Percentiles rank a stretch among this genome's conserved stretches.
Evolutionary conservation across 306 rosid genomes (phyloP).

Genomic region (Macrotyloma uniflorum): DNA sequence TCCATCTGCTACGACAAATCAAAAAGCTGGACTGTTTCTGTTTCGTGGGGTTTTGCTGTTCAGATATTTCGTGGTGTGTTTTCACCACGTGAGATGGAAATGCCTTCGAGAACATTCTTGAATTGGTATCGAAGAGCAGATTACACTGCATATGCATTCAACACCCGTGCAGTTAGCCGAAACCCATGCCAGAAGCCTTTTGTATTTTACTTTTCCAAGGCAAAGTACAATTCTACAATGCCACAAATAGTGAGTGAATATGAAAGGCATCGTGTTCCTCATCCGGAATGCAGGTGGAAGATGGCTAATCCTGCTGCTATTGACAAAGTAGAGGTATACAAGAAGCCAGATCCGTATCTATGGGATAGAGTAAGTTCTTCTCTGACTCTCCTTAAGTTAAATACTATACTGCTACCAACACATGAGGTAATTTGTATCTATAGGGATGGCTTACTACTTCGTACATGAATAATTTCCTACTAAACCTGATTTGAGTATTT

Average conservation of each 20-base stretch:
- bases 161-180: slow-evolving; percentile 92
- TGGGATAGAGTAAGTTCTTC: slow-evolving; percentile 86
- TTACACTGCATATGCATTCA: slow-evolving; percentile 95
- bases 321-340: slow-evolving; percentile 63
- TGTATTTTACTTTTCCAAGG: slow-evolving; percentile 75
- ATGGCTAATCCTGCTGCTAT: slow-evolving; percentile 70
- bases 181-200: slow-evolving; percentile 94
- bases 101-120: slow-evolving; percentile 96
- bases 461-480: background rate
- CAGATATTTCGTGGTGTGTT: slow-evolving; percentile 87
- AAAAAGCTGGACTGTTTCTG: slow-evolving; percentile 80
- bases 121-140: slow-evolving; percentile 94
- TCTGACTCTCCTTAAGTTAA: background rate
- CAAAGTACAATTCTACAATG: slow-evolving; percentile 42
- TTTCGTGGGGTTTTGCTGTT: slow-evolving; percentile 95
- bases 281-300: slow-evolving; percentile 85
- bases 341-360: slow-evolving; percentile 78
- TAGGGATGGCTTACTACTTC: background rate
- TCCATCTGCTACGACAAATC: slow-evolving; percentile 84
- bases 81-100: slow-evolving; percentile 93
- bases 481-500: slow-evolving; percentile 15
- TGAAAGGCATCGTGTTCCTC: slow-evolving; percentile 61
- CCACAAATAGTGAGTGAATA: slow-evolving; percentile 68
- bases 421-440: background rate
- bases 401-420: background rate